These are phyloP conservation scores for Fusarium marasasianum DNA, from an alignment of 2,329 filamentous ascomycete genomes.

Conservation along the genomic window DNA sequence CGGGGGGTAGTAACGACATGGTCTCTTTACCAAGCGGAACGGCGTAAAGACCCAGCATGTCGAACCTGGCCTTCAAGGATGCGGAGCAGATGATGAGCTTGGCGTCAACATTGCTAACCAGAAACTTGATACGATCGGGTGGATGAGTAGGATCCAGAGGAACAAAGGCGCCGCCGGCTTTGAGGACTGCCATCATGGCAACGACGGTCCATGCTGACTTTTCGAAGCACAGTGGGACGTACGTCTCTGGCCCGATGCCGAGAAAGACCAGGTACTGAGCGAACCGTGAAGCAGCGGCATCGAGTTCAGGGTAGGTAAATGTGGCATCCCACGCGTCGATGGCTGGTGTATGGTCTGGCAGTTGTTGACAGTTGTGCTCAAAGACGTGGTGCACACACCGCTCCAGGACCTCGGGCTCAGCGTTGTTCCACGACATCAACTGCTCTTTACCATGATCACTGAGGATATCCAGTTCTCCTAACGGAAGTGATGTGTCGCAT, in stretches of 20 bases:
- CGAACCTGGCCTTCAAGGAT: neutral
- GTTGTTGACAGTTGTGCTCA: conserved; percentile 45
- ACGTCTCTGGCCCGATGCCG: conserved; percentile 37
- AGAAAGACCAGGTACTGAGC: conserved; percentile 51
- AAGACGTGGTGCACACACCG: conserved; percentile 55
- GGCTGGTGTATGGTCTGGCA: conserved; percentile 46
- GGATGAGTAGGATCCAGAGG: conserved; percentile 52
- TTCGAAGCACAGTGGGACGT: conserved; percentile 49
- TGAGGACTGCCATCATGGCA: conserved; percentile 49
- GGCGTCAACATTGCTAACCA: conserved; percentile 17
- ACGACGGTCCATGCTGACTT: conserved; percentile 50
- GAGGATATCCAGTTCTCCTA: conserved; percentile 32
- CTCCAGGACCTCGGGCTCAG: conserved; percentile 12
- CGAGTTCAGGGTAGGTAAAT: conserved; percentile 49
- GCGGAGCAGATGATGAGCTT: conserved; percentile 21
- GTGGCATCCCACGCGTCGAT: conserved; percentile 58
- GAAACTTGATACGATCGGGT: conserved; percentile 30
- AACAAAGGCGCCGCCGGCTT: conserved; percentile 46
- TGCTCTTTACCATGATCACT: conserved; percentile 16
- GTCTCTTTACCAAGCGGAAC: neutral
- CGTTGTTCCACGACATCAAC: conserved; percentile 41
- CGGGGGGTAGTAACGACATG: neutral
- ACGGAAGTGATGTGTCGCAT: neutral
- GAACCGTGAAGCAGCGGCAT: conserved; percentile 17
- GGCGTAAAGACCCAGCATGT: neutral